Evolutionary conservation across 1,284 basidiomycete genomes (phyloP).

Genomic region (Chalciporus sp.): DNA sequence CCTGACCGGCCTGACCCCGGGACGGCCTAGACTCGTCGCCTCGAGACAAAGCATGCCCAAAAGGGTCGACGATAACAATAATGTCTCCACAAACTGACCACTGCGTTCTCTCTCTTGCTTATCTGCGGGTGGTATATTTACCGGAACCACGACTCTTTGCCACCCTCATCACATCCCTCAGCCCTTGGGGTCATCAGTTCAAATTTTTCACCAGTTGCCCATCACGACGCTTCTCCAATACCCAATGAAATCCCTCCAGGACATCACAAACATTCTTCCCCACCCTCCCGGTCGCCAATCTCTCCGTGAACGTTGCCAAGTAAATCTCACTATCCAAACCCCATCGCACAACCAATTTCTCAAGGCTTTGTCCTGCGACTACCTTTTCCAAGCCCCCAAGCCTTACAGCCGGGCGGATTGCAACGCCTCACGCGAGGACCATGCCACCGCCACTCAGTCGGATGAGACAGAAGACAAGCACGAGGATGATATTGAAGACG

Average conservation of each 20-base stretch:
- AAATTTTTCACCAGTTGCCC: background rate
- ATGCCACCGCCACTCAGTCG: background rate
- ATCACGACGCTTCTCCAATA: background rate
- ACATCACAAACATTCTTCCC: background rate
- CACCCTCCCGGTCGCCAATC: background rate
- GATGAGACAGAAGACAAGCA: background rate
- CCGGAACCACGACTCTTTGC: background rate
- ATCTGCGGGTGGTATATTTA: background rate
- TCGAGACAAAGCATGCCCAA: background rate
- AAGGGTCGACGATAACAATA: background rate
- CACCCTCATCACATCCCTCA: background rate
- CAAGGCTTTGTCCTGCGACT: background rate
- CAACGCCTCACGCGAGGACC: background rate
- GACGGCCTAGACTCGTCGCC: too few relatives aligned
- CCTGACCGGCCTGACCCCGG: too few relatives aligned
- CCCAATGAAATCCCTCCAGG: background rate
- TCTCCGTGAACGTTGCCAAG: conserved; percentile 11
- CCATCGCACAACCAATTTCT: conserved; percentile 14
- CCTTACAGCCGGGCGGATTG: background rate
- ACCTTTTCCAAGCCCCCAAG: background rate
- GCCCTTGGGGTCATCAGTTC: background rate
- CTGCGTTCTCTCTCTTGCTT: too few relatives aligned
- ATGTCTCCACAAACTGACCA: background rate
- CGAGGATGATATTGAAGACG: background rate
- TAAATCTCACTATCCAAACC: conserved; percentile 8